Evolutionary conservation across 2,329 filamentous ascomycete genomes (phyloP).

Genomic region (Talaromyces pinophilus): DNA sequence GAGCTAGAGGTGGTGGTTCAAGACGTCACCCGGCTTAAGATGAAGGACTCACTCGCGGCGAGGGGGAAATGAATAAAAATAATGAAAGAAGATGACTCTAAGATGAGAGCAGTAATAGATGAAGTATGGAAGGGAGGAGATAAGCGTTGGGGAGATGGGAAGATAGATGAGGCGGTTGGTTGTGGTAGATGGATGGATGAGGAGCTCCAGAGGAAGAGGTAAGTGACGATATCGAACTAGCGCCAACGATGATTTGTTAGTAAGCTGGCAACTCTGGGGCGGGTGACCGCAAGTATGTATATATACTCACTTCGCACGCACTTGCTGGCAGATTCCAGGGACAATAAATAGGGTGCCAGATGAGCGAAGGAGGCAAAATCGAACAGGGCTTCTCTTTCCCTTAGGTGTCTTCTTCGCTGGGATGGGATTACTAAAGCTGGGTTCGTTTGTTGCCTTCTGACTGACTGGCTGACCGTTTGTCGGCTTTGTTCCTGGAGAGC

Average conservation of each 20-base stretch:
- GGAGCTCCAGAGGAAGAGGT: constrained; percentile 37
- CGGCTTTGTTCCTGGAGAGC: constrained; percentile 15
- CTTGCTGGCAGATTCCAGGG: background rate
- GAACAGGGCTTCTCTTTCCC: background rate
- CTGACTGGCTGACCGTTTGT: background rate
- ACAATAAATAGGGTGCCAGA: background rate
- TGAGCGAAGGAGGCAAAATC: constrained; percentile 5
- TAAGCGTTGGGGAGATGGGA: constrained; percentile 24
- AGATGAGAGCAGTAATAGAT: constrained; percentile 17
- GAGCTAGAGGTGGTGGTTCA: constrained; percentile 18
- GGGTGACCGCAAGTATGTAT: background rate
- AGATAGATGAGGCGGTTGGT: constrained; percentile 24
- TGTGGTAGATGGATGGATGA: constrained; percentile 22
- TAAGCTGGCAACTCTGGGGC: constrained; percentile 12
- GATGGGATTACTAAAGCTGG: constrained; percentile 10
- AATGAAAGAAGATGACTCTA: constrained; percentile 20
- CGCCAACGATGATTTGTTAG: constrained; percentile 14
- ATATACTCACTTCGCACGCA: background rate
- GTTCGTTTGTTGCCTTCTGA: background rate
- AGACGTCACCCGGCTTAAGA: constrained; percentile 24
- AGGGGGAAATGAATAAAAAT: background rate
- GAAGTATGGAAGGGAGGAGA: constrained; percentile 16
- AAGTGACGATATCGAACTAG: constrained; percentile 41
- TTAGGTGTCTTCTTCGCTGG: background rate
- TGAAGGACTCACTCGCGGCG: constrained; percentile 19